A percentile compares a stretch with the other conserved stretches of the same genome.
phyloP scores from a whole-genome alignment of 257 asterid genomes.

The Cordia subcordata region DNA sequence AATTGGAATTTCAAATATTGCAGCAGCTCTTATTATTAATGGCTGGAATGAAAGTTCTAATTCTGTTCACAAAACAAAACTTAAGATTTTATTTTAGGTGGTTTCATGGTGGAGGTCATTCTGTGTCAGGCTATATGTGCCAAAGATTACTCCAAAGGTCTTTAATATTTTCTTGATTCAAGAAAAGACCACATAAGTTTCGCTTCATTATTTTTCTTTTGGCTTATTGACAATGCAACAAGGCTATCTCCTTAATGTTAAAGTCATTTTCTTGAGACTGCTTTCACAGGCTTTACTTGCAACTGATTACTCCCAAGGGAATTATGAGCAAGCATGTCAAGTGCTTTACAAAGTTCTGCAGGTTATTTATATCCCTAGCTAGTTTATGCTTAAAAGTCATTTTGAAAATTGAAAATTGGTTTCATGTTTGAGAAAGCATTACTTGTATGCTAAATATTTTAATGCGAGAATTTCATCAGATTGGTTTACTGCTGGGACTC shows the following conservation, averaged over 20 bases:
- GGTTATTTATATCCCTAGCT: conserved; percentile 35
- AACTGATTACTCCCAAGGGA: conserved; percentile 75
- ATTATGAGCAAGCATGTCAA: conserved; percentile 64
- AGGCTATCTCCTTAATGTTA: background rate
- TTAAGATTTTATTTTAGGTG: no score
- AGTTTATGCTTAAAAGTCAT: background rate
- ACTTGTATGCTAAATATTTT: conserved; percentile 8
- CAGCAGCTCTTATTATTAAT: no score
- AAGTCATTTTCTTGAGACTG: conserved; percentile 15
- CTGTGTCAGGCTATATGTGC: no score
- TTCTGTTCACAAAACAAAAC: no score
- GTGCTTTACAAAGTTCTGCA: conserved; percentile 73
- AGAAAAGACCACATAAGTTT: no score
- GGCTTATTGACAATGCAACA: background rate
- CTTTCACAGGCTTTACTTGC: conserved; percentile 78
- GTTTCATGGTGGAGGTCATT: no score
- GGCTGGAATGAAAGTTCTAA: no score
- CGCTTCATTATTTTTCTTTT: background rate
- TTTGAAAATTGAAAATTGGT: background rate
- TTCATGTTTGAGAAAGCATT: conserved; percentile 2
- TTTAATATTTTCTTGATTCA: no score
- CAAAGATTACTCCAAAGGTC: no score
- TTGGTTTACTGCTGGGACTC: conserved; percentile 61
- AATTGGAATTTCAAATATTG: background rate
- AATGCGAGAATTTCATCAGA: conserved; percentile 29